These are phyloP conservation scores for Penicillium hesseltinei DNA, from an alignment of 2,329 filamentous ascomycete species.

Conservation along the genomic window DNA sequence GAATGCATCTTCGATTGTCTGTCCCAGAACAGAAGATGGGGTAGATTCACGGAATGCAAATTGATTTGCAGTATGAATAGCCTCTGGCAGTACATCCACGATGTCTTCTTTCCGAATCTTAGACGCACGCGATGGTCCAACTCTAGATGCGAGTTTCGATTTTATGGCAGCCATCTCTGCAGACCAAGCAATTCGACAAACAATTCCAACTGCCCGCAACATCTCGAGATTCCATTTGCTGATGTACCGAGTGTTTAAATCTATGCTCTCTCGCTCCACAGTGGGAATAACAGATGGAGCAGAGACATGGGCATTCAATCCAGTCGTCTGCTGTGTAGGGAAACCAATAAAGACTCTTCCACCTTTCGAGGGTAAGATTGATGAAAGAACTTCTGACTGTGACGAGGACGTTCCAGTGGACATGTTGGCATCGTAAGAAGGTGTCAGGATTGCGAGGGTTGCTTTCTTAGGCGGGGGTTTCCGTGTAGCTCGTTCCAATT, in stretches of 20 bases:
- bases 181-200: constrained; percentile 81
- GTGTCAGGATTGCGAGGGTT: constrained; percentile 81
- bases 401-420: constrained; percentile 58
- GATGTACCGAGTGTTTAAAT: constrained; percentile 92
- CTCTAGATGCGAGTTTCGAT: constrained; percentile 52
- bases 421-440: constrained; percentile 79
- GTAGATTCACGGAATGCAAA: constrained; percentile 90
- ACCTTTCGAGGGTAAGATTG: constrained; percentile 83
- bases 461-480: constrained; percentile 91
- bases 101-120: constrained; percentile 65
- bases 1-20: constrained; percentile 90
- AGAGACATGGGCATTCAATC: constrained; percentile 88
- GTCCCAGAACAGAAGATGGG: constrained; percentile 76
- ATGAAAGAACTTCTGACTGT: constrained; percentile 73
- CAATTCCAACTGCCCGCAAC: constrained; percentile 83
- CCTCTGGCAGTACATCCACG: constrained; percentile 68
- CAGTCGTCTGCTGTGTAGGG: constrained; percentile 94
- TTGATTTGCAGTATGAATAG: constrained; percentile 78
- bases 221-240: constrained; percentile 95
- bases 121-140: constrained; percentile 33
- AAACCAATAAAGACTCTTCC: constrained; percentile 97
- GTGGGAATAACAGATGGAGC: constrained; percentile 96
- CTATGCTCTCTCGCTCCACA: constrained; percentile 93
- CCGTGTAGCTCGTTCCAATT: constrained; percentile 93
- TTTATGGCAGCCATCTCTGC: constrained; percentile 81